These are phyloP conservation scores for Talaromyces marneffei DNA, from an alignment of 2,329 filamentous ascomycete genomes.

Conservation along the genomic window DNA sequence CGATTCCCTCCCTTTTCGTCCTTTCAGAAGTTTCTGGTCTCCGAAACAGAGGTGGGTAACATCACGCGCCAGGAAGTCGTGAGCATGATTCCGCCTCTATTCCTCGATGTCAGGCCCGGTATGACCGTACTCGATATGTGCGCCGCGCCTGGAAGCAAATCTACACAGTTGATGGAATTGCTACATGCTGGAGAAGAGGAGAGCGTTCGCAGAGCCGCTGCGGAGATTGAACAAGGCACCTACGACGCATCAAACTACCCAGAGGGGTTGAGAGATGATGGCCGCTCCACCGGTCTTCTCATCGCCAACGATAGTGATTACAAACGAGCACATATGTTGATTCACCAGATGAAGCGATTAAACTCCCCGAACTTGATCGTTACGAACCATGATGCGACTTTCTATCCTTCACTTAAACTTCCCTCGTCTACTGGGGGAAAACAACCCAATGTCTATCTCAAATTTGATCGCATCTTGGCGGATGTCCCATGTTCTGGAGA, in stretches of 20 bases:
- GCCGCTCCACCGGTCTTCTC: conserved; percentile 81
- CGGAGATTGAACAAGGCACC: conserved; percentile 57
- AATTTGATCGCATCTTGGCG: conserved; percentile 92
- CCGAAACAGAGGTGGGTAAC: conserved; percentile 93
- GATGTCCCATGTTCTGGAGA: conserved; percentile 55
- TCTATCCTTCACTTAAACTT: conserved; percentile 90
- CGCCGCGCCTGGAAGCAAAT: conserved; percentile 94
- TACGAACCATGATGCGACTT: conserved; percentile 94
- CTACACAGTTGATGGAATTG: conserved; percentile 90
- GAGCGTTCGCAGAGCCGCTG: conserved; percentile 66
- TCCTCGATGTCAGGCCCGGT: conserved; percentile 84
- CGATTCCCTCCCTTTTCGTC: conserved; percentile 90
- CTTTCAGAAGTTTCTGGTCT: conserved; percentile 96
- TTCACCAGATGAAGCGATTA: conserved; percentile 94
- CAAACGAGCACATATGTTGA: conserved; percentile 92
- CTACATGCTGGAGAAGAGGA: conserved; percentile 89
- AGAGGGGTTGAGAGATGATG: conserved; percentile 65
- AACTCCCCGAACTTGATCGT: conserved; percentile 96
- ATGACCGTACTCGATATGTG: conserved; percentile 95
- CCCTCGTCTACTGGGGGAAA: conserved; percentile 53
- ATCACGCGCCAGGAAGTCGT: conserved; percentile 97
- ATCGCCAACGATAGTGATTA: conserved; percentile 97
- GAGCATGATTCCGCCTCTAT: conserved; percentile 94
- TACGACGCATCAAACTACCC: conserved; percentile 41
- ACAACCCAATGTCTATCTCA: conserved; percentile 66